Evolutionary conservation across 495 filamentous ascomycete genomes (phyloP).

Genomic region (Gamarada debralockiae): DNA sequence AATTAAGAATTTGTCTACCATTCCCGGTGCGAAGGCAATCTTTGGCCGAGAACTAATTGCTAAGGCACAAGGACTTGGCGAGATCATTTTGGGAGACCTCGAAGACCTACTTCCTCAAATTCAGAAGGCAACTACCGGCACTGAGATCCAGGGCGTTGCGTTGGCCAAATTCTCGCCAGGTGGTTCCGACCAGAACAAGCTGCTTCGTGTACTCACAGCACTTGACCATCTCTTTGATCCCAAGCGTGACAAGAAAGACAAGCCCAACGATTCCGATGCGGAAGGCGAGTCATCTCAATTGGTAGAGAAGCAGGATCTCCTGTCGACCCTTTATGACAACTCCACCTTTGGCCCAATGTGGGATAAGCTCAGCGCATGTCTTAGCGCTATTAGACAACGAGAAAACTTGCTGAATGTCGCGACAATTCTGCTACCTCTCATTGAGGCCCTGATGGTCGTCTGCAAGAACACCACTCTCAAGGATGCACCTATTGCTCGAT

Average conservation of each 20-base stretch:
- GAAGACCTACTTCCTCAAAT: constrained; percentile 87
- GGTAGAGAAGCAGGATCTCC: constrained; percentile 69
- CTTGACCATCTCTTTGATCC: constrained; percentile 93
- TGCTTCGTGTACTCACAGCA: constrained; percentile 89
- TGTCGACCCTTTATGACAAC: constrained; percentile 85
- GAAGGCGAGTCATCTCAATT: constrained; percentile 51
- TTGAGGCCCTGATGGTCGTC: constrained; percentile 97
- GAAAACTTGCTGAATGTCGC: constrained; percentile 96
- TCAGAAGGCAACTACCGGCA: constrained; percentile 78
- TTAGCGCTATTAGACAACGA: constrained; percentile 81
- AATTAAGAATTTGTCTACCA: constrained; percentile 93
- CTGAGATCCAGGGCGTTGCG: constrained; percentile 91
- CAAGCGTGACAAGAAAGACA: constrained; percentile 54
- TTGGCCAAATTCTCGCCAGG: constrained; percentile 93
- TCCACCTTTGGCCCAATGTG: constrained; percentile 85
- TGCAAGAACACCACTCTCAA: constrained; percentile 94
- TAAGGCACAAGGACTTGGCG: constrained; percentile 78
- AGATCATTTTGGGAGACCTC: constrained; percentile 78
- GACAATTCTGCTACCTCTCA: constrained; percentile 87
- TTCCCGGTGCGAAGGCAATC: constrained; percentile 83
- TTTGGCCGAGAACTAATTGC: constrained; percentile 88
- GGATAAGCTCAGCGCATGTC: constrained; percentile 89
- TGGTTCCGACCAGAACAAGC: constrained; percentile 91
- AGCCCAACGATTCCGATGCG: constrained; percentile 34
- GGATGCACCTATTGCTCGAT: constrained; percentile 35